Evolutionary conservation across 441 rosid species (phyloP), one percentile per base, ranked within the genome.

Genomic region (Bocquillonia castaneifolia): DNA sequence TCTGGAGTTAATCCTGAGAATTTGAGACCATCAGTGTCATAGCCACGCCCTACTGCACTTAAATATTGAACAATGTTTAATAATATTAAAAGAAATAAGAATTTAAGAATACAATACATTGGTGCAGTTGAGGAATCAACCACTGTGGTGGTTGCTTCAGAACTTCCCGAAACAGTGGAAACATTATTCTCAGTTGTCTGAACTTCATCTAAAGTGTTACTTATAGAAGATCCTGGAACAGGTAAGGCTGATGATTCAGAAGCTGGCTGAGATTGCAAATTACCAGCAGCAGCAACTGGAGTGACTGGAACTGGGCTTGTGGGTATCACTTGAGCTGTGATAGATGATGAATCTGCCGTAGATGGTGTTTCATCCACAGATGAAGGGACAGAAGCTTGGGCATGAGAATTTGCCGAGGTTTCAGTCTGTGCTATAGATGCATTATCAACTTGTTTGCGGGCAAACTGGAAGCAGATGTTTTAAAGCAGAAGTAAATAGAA

Each of bases 361-460:
- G 85, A 70, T 57, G 77, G 74, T 75, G 70, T 78, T 73, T 80
- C 78, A 64, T 67, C 71, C 64, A 65, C 77, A 64, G 72, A 59
- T 18, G 61, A 50, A 59, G 80, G 61, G 55, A 50, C 66, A 74
- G 83, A 67, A 76, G 74, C 71, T 67, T 59, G 54, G 18, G 63
- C 64, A 32, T 70, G 70, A 66, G 78, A 68, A 68, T 64, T 67
- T 71, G 66, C 67, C 56, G 50, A 32, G 29, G 37, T 69, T 78
- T 82, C 91, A 23, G 73, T 53, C 56, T 68, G 83, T 28, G 75
- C 28, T 12, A 29, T 74, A 77, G 80, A 77, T 63, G 83, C 80
- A 63, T 77, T 70, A 65, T 83, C 84, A 39, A 90, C 88, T 70
- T 77, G 94, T 77, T 92, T 98, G 67, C 98, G 93, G 65, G 99